Percentiles rank a stretch among this genome's conserved stretches.
These are phyloP conservation scores for Eimeria brunetti DNA, from an alignment of 169 alveolate genomes.

Conservation along the genomic window DNA sequence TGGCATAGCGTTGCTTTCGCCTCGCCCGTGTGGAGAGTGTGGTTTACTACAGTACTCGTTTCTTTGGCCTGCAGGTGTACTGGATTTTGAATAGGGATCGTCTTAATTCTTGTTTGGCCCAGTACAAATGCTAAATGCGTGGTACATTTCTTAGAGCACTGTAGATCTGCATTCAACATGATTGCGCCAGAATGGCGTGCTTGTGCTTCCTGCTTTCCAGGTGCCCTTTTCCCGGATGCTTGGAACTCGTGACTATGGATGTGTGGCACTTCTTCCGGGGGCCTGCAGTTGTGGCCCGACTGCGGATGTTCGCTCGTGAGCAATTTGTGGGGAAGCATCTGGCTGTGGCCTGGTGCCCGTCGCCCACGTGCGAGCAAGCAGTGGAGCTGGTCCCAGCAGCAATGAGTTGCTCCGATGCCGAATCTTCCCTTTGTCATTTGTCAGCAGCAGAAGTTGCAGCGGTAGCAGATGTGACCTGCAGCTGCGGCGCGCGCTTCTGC, in stretches of 20 bases:
- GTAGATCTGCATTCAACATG: not conserved
- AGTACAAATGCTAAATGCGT: not conserved
- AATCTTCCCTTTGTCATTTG: slow-evolving; percentile 2
- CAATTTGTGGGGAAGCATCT: slow-evolving; percentile 82
- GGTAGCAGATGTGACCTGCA: slow-evolving; percentile 85
- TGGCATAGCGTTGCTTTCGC: too few relatives aligned
- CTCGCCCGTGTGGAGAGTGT: not conserved
- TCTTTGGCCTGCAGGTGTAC: not conserved
- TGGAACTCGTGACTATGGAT: slow-evolving; percentile 43
- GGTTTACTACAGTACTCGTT: not conserved
- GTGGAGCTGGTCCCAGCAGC: slow-evolving; percentile 80
- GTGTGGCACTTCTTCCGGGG: slow-evolving; percentile 64
- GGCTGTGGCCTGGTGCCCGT: slow-evolving; percentile 90
- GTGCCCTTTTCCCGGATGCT: slow-evolving; percentile 60
- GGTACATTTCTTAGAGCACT: not conserved
- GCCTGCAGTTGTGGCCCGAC: slow-evolving; percentile 45
- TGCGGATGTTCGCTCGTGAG: slow-evolving; percentile 64
- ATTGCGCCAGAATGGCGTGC: not conserved
- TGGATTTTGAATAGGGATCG: not conserved
- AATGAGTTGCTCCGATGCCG: slow-evolving; percentile 9
- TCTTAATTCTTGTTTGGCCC: not conserved
- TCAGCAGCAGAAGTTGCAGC: slow-evolving; percentile 59
- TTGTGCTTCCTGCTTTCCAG: not conserved
- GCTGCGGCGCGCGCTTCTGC: slow-evolving; percentile 89
- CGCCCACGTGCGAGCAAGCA: slow-evolving; percentile 88